Evolutionary conservation across 176 grass and related monocot species (phyloP).

Genomic region (Phyllostachys edulis): DNA sequence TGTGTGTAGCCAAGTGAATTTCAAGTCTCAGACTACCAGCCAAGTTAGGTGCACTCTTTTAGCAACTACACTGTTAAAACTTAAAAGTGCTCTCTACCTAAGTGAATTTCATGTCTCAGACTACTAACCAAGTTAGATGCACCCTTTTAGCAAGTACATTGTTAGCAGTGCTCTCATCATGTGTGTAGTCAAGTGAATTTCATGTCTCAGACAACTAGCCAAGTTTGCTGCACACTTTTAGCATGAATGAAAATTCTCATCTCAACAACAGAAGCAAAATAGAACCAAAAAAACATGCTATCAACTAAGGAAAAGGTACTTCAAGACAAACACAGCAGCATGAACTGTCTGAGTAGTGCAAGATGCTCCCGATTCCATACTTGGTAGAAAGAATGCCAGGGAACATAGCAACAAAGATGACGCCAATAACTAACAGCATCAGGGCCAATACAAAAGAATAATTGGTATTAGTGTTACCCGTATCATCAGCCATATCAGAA

Average conservation of each 20-base stretch:
- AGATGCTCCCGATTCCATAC: background rate
- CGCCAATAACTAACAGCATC: background rate
- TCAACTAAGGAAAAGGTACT: background rate
- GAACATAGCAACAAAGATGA: background rate
- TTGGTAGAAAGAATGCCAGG: background rate
- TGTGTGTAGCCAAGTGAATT: background rate
- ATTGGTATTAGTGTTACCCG: conserved; percentile 34
- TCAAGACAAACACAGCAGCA: background rate
- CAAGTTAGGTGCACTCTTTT: no score
- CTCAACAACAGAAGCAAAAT: background rate
- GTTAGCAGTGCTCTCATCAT: background rate
- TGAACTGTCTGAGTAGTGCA: background rate
- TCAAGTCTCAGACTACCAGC: no score
- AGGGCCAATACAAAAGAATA: background rate
- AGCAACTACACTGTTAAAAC: no score
- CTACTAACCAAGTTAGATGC: no score
- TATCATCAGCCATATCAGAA: conserved; percentile 55
- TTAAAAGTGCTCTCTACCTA: background rate
- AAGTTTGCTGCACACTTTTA: background rate
- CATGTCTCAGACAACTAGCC: background rate
- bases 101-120: no score
- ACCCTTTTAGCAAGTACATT: no score
- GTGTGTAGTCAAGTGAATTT: background rate
- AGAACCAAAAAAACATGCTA: background rate
- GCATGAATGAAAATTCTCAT: background rate